A percentile compares a stretch with the other conserved stretches of the same genome.
Conservation (phyloP, 2,329 filamentous ascomycete species). For the Botrytis deweyae region DNA sequence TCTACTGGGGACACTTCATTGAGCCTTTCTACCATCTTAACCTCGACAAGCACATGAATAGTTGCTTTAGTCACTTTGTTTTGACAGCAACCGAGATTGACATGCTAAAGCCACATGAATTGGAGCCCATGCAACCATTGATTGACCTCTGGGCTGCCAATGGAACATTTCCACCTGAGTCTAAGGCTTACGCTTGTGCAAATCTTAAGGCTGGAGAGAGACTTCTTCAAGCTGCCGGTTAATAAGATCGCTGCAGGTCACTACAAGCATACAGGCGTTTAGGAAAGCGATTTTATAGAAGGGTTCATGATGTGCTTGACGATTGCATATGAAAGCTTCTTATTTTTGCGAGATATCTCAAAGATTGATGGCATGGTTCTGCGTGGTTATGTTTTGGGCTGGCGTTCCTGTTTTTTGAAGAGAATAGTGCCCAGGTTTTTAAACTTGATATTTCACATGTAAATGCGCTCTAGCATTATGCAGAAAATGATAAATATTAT, state of each 20-base stretch:
- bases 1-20: constrained; percentile 94
- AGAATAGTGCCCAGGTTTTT: constrained; percentile 5
- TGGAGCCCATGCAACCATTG: constrained; percentile 93
- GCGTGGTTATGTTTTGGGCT: constrained; percentile 15
- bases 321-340: constrained; percentile 22
- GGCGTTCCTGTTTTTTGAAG: constrained; percentile 18
- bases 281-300: constrained; percentile 22
- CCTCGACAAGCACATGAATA: constrained; percentile 78
- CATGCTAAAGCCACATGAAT: constrained; percentile 83
- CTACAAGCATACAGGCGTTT: constrained; percentile 21
- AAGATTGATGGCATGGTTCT: constrained; percentile 15
- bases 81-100: constrained; percentile 77
- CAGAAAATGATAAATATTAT: constrained; percentile 6
- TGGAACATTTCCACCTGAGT: constrained; percentile 79
- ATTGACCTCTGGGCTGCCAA: constrained; percentile 90
- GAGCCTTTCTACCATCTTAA: constrained; percentile 83
- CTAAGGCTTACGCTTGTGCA: constrained; percentile 64
- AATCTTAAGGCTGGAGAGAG: constrained; percentile 61
- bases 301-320: constrained; percentile 17
- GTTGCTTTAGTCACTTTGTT: constrained; percentile 83
- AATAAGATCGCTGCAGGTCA: constrained; percentile 17
- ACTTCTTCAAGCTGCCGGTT: constrained; percentile 44
- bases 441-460: constrained; percentile 10
- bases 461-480: not conserved
- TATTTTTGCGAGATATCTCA: constrained; percentile 8